Evolutionary conservation across 768 basidiomycete genomes (phyloP), one percentile per base, ranked within the genome.

Genomic region (Suillus luteus): DNA sequence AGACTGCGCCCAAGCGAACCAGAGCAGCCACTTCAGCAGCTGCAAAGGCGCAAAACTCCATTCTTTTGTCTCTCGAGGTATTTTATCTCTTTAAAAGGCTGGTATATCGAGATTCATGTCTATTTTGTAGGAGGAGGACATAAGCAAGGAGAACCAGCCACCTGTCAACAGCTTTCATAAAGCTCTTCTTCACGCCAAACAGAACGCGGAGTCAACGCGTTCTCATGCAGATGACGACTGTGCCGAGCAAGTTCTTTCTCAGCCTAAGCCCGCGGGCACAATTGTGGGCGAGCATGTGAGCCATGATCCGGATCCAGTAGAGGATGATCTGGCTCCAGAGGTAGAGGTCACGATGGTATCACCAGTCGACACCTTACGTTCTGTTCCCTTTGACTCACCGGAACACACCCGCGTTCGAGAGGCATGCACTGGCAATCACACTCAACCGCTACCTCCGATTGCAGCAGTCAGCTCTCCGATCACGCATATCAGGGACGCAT

Each of bases 111-210:
- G 59, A 24, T 27, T 55, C 1, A 76, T 49, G 35, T 15, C 22
- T 55, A n/a, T 43, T 62, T 1, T 19, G 24, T 62, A 85, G 81
- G 76, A 78, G 52, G 71, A 76, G 52, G 65, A 68, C 11, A 70
- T 66, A 40, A 66, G 65, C 8, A 79, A 81, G 61, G 83, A 84
- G 67, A 81, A 81, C 64, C 27, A 67, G 37, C 70, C 65, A 1
- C 80, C 85, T 4, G 69, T 81, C 40, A 85, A 83, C 65, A 77
- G 69, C 55, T 83, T 85, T 69, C 82, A 85, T 61, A 72, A 78
- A 64, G 78, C 80, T 10, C 75, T 86, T 43, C 73, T 81, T 17
- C 66, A 75, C 41, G 79, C 68, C 7, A 79, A 75, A 61, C 66
- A 69, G 52, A 68, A 58, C 35, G 69, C 63, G 41, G n/a, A 54